Evolutionary conservation across 1,139 yeast species (phyloP).

Genomic region (Zygosaccharomyces pseudobailii): DNA sequence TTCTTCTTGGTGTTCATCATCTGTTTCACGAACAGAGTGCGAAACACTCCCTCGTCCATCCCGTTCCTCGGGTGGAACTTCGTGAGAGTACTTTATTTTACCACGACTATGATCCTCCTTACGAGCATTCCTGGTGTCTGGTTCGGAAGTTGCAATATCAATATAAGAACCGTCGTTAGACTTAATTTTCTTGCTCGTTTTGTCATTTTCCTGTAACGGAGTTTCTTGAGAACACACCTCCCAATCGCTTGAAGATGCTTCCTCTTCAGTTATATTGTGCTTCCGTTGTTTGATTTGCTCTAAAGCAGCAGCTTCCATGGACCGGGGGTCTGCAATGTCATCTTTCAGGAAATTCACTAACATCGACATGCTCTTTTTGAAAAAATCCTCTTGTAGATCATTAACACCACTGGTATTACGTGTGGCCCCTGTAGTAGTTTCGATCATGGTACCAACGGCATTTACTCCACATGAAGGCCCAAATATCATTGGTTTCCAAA

Average conservation of each 20-base stretch:
- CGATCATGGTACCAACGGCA: slow-evolving; percentile 35
- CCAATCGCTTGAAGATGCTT: slow-evolving; percentile 18
- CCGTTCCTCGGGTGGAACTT: too few species aligned
- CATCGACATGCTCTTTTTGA: slow-evolving; percentile 49
- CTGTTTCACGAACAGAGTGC: slow-evolving; percentile 15
- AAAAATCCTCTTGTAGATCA: slow-evolving; percentile 27
- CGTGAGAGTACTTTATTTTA: too few species aligned
- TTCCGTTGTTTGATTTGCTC: slow-evolving; percentile 18
- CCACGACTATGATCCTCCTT: not conserved
- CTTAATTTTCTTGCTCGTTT: not conserved
- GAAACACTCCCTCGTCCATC: slow-evolving; percentile 3
- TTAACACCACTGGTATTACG: slow-evolving; percentile 13
- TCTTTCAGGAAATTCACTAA: slow-evolving; percentile 56
- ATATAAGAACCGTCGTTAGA: not conserved
- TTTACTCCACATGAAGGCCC: slow-evolving; percentile 80
- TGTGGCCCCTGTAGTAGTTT: slow-evolving; percentile 20
- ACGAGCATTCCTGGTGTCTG: not conserved
- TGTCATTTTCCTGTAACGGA: slow-evolving; percentile 2
- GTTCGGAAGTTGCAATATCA: not conserved
- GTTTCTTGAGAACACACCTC: slow-evolving; percentile 18
- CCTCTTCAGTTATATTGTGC: slow-evolving; percentile 1
- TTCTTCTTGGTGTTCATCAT: slow-evolving; percentile 1
- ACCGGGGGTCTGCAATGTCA: slow-evolving; percentile 58
- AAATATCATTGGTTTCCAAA: slow-evolving; percentile 80
- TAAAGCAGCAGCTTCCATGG: slow-evolving; percentile 39